Evolutionary conservation across 768 basidiomycete genomes (phyloP), one percentile per base, ranked within the genome.

Genomic region (Boletus eberwhitei): DNA sequence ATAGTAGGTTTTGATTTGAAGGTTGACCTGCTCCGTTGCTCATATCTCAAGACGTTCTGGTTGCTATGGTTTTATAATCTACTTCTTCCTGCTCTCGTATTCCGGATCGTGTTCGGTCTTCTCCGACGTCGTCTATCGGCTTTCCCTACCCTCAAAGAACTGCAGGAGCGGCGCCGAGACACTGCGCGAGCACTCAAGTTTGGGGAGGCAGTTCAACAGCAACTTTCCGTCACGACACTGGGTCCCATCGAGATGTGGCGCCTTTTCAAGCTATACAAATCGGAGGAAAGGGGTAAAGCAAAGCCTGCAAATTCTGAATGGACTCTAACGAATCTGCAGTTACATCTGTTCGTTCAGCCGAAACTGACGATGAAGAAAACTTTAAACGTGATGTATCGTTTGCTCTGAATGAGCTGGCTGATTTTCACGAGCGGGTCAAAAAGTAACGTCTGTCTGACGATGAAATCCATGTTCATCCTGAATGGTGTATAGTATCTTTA

Each of bases 351-450:
- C 12, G 7, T 22, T 17, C 45, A 26, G 55, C 52, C 24, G 54
- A 58, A 43, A 43, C 45, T 16, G 58, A 62, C 16, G 63, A 67
- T 29, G 74, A 75, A 36, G 70, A 71, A 46, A 78, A 76, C 55
- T 24, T 80, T 7, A 80, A 80, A 63, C 73, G 75, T 11, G 61
- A 72, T 26, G 56, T 71, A 3, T 61, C 87, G 17, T 65, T 73
- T 35, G 34, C 65, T 11, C 34, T 86, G 46, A 73, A 76, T 41
- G 76, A 79, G 38, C 61, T 84, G 34, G 79, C 81, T 9, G 86
- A 88, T 62, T 52, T 85, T 11, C 82, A 85, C 53, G 87, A 88
- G 64, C 74, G 85, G 32, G 57, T 85, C 26, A 80, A 79, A 68
- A 88, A 86, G 86, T 86, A 59, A 29, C 76, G 26, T 40, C 35